phyloP scores from a whole-genome alignment of 176 grass and related monocot genomes.

The Miscanthus lutarioriparius region DNA sequence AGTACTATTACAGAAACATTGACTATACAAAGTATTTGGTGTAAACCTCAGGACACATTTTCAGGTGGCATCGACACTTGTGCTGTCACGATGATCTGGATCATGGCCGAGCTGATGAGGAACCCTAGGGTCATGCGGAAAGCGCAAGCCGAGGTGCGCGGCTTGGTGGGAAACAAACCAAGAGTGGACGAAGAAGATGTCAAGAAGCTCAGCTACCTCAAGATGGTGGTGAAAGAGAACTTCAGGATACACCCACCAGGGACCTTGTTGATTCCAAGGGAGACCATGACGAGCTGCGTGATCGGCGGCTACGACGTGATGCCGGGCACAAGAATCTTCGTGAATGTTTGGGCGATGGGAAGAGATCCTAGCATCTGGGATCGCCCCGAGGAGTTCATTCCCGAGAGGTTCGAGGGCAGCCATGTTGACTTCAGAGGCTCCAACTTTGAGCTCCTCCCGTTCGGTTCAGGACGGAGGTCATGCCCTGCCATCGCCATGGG shows the following conservation, averaged over 20 bases:
- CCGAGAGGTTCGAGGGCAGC: constrained; percentile 35
- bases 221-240: constrained; percentile 54
- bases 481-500: constrained; percentile 51
- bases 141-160: constrained; percentile 21
- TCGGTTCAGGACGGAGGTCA: constrained; percentile 36
- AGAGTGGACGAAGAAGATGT: constrained; percentile 37
- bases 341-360: constrained; percentile 50
- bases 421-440: constrained; percentile 46
- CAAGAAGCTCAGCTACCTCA: constrained; percentile 35
- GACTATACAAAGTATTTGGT: background rate
- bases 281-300: constrained; percentile 11
- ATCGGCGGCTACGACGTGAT: constrained; percentile 36
- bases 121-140: constrained; percentile 40
- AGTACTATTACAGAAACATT: background rate
- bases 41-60: constrained; percentile 35
- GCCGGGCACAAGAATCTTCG: background rate
- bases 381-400: constrained; percentile 37
- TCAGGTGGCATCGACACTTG: constrained; percentile 38
- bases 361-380: constrained; percentile 44
- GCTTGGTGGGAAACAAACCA: background rate
- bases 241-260: constrained; percentile 43
- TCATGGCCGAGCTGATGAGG: constrained; percentile 52
- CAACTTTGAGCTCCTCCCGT: constrained; percentile 49
- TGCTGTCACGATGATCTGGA: constrained; percentile 35
- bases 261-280: constrained; percentile 35